Evolutionary conservation across 2,329 filamentous ascomycete genomes (phyloP), one percentile per base, ranked within the genome.

Genomic region (Byssothecium circinans): DNA sequence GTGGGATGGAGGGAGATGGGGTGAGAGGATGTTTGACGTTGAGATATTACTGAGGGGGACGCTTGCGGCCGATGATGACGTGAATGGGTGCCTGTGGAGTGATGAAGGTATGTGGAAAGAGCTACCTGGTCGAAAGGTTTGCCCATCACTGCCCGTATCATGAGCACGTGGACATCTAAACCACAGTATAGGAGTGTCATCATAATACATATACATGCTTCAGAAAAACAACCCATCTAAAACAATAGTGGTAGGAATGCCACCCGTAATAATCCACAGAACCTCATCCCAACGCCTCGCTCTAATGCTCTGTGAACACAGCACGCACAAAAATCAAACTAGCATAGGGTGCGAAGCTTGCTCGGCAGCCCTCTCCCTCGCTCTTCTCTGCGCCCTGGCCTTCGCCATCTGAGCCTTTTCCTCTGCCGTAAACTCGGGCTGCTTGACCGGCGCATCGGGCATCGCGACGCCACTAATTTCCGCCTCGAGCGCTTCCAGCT

Each of bases 401-500:
- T 62, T 61, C 14, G 61, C 62, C n/a, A 40, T 43, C 18, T 38
- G 53, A 10, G 54, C 64, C 47, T 62, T 63, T 39, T 67, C 54
- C 40, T 58, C 55, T 18, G 61, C 53, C 17, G 62, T 67, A 15
- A 63, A 58, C 22, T 69, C 63, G 37, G 65, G 64, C 18, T 62
- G 55, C 17, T 60, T 53, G 11, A 47, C 48, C 4, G 76, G 75
- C 27, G 72, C 68, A 47, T 72, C 64, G n/a, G 75, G 74, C 29
- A 78, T 55, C 41, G 59, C 57, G 18, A 64, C 60, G 27, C 71
- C 73, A 33, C 68, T 70, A 43, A 84, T 69, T 64, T 91, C 84
- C 33, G 77, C 78, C 70, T 91, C 88, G 56, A 99, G 78, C 1
- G 85, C 86, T 45, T 88, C 89, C 43, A 99, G 78, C 74, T 99